Evolutionary conservation across 371 early-diverging fungal genomes (phyloP).

Genomic region (Mucor plumbeus): DNA sequence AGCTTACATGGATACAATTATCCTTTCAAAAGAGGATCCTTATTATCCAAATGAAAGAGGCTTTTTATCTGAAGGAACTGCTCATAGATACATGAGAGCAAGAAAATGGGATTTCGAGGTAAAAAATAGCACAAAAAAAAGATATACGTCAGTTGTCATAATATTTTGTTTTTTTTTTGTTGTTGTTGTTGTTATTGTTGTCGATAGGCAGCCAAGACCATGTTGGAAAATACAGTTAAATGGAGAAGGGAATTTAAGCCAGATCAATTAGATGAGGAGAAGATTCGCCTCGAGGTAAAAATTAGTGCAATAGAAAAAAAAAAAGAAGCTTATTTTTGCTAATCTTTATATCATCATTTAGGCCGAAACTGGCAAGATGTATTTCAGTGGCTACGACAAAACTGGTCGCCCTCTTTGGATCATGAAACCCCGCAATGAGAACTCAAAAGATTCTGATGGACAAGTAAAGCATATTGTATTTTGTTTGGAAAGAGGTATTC

Average conservation of each 20-base stretch:
- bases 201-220: slow-evolving; percentile 50
- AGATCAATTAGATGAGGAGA: slow-evolving; percentile 64
- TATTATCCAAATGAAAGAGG: slow-evolving; percentile 48
- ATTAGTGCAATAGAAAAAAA: background rate
- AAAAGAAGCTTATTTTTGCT: background rate
- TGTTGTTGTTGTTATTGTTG: no score
- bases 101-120: slow-evolving; percentile 65
- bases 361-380: slow-evolving; percentile 77
- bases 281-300: slow-evolving; percentile 52
- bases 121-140: slow-evolving; percentile 4
- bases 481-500: slow-evolving; percentile 72
- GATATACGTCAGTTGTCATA: background rate
- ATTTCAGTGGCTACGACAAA: slow-evolving; percentile 71
- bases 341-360: slow-evolving; percentile 15
- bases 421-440: slow-evolving; percentile 71
- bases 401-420: slow-evolving; percentile 65
- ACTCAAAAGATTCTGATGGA: slow-evolving; percentile 71
- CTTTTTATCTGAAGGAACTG: slow-evolving; percentile 55
- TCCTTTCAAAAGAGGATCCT: slow-evolving; percentile 43
- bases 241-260: slow-evolving; percentile 80
- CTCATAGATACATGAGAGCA: slow-evolving; percentile 76
- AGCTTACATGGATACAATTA: slow-evolving; percentile 51
- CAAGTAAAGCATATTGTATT: slow-evolving; percentile 79
- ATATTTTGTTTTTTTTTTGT: background rate
- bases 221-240: slow-evolving; percentile 66